Percentiles rank a stretch among this genome's conserved stretches.
Conservation (phyloP, 257 asterid genomes). For the Scutellaria minor region DNA sequence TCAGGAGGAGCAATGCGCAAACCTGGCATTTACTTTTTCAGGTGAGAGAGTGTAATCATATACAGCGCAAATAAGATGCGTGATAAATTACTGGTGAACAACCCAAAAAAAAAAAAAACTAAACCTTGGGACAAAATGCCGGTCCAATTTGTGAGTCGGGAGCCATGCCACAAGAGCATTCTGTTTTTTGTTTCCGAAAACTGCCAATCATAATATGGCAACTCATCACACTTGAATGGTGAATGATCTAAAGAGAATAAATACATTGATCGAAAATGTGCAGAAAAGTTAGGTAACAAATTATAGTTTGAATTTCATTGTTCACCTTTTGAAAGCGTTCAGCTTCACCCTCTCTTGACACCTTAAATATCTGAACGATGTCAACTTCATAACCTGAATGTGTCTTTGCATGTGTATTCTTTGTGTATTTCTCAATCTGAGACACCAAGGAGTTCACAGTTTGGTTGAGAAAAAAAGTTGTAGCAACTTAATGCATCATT, state of each 20-base stretch:
- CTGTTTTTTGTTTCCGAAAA: conserved; percentile 64
- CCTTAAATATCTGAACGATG: conserved; percentile 76
- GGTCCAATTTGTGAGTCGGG: conserved; percentile 93
- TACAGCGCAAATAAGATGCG: conserved; percentile 9
- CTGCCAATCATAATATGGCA: conserved; percentile 47
- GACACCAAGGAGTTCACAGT: conserved; percentile 25
- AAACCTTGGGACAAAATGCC: conserved; percentile 94
- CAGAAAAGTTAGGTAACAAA: neutral
- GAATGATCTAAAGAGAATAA: conserved; percentile 1
- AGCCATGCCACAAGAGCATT: conserved; percentile 98
- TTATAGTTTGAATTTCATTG: neutral
- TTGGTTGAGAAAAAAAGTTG: conserved; percentile 21
- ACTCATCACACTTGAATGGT: conserved; percentile 28
- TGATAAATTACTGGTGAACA: conserved; percentile 8
- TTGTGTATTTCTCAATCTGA: conserved; percentile 81
- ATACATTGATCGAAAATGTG: neutral
- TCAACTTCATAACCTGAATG: conserved; percentile 70
- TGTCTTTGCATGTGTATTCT: conserved; percentile 90
- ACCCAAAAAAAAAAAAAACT: neutral
- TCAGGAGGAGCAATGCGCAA: conserved; percentile 98
- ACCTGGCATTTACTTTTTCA: conserved; percentile 55
- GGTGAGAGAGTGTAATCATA: conserved; percentile 21
- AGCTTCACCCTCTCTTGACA: conserved; percentile 80
- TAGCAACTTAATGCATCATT: neutral
- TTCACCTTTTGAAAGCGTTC: conserved; percentile 72